Evolutionary conservation across 345 rosid genomes (phyloP), one percentile per base, ranked within the genome.

Genomic region (Lepidium aucheri): DNA sequence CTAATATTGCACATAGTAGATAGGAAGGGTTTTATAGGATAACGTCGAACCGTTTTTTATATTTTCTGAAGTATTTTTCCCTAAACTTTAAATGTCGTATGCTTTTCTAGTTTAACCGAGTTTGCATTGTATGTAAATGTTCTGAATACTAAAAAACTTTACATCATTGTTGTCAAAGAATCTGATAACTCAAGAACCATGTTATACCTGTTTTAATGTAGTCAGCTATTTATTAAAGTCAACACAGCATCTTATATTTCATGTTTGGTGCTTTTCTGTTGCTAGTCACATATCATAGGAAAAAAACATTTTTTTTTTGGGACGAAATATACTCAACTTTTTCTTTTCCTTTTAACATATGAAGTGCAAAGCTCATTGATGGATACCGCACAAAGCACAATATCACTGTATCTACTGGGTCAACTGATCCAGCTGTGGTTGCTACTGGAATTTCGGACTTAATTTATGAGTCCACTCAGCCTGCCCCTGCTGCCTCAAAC

Each of bases 381-480:
- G 68, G 66, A 63, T 93, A 88, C 53, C 88, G 97, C 15, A 83
- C 88, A 12, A 78, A 81, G 84, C 97, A 94, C 75, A 94, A 90
- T 67, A 90, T 94, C 74, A 88, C 81, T 79, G 87, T 88, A 15
- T 88, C 97, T 16, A 55, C 95, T 60, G 96, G 96, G 60, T 72
- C 84, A 74, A 85, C 69, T 65, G 99, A 94, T 79, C 88, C 93
- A 68, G 91, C 99, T 56, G 99, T 94, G 58, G 76, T 73, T 45
- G 93, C 95, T 40, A 86, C 91, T 61, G 99, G 97, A 59, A 94
- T 94, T 70, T 90, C 97, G 52, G 99, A 88, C 70, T 86, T 94
- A 65, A 73, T 91, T 42, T 91, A 90, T 74, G 97, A 91, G 76
- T 81, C 91, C 53, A 83, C 81, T 75, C 93, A 91, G 76, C 83